A percentile compares a stretch with the other conserved stretches of the same genome.
Conservation (phyloP, 805 yeast species). For the Kodamaea fukazawae region DNA sequence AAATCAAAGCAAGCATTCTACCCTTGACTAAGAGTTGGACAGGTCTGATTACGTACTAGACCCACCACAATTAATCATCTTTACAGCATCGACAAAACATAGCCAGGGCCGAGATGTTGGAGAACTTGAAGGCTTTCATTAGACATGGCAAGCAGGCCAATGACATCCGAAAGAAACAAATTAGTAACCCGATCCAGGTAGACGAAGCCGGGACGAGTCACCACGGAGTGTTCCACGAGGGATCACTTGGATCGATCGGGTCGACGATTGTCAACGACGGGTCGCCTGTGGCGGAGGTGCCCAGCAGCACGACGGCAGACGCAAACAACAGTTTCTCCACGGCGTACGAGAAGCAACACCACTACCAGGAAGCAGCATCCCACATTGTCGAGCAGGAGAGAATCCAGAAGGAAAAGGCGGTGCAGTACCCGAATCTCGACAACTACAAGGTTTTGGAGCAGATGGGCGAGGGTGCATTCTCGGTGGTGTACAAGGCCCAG, state of each 20-base stretch:
- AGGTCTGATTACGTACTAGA: not conserved
- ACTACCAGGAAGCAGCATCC: slow-evolving; percentile 27
- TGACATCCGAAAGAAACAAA: slow-evolving; percentile 20
- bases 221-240: slow-evolving; percentile 2
- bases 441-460: slow-evolving; percentile 45
- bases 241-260: slow-evolving; percentile 1
- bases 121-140: slow-evolving; percentile 57
- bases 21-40: not conserved
- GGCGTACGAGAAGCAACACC: slow-evolving; percentile 7
- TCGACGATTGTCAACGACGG: slow-evolving; percentile 5
- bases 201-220: not conserved
- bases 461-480: slow-evolving; percentile 83
- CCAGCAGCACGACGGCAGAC: not conserved
- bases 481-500: slow-evolving; percentile 64
- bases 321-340: slow-evolving; percentile 4
- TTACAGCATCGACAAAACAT: no score
- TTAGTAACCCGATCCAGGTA: slow-evolving; percentile 8
- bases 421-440: slow-evolving; percentile 36
- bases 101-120: slow-evolving; percentile 24
- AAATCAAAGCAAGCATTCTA: not conserved
- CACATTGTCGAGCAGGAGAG: slow-evolving; percentile 38
- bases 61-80: no score
- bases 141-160: slow-evolving; percentile 64
- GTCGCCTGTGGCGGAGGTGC: not conserved
- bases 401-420: slow-evolving; percentile 19